Evolutionary conservation across 1,284 basidiomycete species (phyloP).

Genomic region (Gomphus bonarii): DNA sequence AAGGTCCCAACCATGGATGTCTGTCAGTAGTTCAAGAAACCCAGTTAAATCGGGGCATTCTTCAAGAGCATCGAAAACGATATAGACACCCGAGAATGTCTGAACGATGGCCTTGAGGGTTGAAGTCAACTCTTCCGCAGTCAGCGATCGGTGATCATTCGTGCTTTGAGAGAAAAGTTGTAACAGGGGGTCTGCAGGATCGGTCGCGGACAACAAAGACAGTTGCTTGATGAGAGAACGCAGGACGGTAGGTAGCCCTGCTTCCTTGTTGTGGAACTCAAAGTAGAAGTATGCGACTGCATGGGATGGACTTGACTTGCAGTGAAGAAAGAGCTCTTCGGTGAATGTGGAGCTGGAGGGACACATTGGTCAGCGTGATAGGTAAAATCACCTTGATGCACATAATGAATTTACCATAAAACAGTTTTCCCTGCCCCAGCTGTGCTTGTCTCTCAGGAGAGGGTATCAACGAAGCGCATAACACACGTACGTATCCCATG

Average conservation of each 20-base stretch:
- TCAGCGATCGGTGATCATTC: background rate
- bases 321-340: background rate
- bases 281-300: conserved; percentile 1
- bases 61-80: background rate
- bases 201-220: background rate
- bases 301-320: background rate
- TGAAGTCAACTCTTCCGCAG: background rate
- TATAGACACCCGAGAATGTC: background rate
- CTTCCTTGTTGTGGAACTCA: background rate
- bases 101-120: background rate
- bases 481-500: background rate
- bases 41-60: background rate
- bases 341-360: background rate
- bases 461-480: background rate
- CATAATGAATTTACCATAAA: conserved; percentile 1
- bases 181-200: background rate
- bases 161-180: background rate
- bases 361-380: background rate
- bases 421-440: background rate
- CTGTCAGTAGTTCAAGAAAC: background rate
- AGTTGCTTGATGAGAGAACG: background rate
- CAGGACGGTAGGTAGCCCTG: background rate
- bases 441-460: background rate
- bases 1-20: background rate
- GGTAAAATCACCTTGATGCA: background rate